Evolutionary conservation across 169 alveolate genomes (phyloP).

Genomic region (Plasmodium yoelii): DNA sequence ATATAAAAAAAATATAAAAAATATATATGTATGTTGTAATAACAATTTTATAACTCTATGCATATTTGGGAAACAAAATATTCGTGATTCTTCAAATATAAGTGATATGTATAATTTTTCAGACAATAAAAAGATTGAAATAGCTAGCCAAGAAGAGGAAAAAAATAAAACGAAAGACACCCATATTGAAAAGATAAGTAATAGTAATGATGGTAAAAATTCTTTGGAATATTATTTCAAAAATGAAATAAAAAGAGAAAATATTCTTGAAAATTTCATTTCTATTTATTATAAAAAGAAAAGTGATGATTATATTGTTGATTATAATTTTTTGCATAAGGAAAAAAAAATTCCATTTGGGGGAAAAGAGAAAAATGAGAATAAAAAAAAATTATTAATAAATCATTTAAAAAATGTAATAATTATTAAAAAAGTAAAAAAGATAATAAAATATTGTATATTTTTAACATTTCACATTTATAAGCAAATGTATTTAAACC

Average conservation of each 20-base stretch:
- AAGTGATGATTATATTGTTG: slow-evolving; percentile 49
- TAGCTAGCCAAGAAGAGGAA: background rate
- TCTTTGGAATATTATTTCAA: slow-evolving; percentile 20
- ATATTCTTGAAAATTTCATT: slow-evolving; percentile 32
- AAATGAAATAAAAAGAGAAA: slow-evolving; percentile 46
- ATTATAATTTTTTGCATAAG: slow-evolving; percentile 33
- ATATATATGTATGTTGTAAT: slow-evolving; percentile 66
- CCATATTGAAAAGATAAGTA: background rate
- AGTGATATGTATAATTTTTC: background rate
- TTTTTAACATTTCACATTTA: slow-evolving; percentile 48
- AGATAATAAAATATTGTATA: slow-evolving; percentile 24
- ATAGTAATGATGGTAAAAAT: background rate
- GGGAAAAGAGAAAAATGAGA: slow-evolving; percentile 9
- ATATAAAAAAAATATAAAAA: slow-evolving; percentile 68
- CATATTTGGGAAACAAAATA: slow-evolving; percentile 52
- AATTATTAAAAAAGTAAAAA: slow-evolving; percentile 61
- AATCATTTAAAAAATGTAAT: slow-evolving; percentile 66
- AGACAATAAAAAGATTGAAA: background rate
- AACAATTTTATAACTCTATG: slow-evolving; percentile 60
- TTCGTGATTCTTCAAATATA: background rate
- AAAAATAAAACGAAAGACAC: background rate
- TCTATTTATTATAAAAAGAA: slow-evolving; percentile 51
- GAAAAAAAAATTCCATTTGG: slow-evolving; percentile 34
- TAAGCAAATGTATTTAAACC: slow-evolving; percentile 38
- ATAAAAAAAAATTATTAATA: slow-evolving; percentile 16